Evolutionary conservation across 352 stramenopile species (phyloP).

Genomic region (Blastocystis sp.): DNA sequence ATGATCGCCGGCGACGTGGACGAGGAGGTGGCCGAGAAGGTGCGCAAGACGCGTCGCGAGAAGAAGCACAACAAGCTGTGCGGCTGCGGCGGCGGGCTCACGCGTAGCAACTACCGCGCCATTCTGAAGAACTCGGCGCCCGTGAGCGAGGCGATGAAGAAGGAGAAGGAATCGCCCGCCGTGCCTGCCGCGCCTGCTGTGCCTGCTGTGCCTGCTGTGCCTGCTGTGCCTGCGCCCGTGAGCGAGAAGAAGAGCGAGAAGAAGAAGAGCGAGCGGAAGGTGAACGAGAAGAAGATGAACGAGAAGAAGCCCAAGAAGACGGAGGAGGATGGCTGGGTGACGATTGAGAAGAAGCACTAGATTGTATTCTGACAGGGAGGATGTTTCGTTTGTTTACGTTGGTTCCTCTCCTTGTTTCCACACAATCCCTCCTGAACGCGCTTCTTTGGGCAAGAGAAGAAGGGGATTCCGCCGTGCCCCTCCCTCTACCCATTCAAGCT

Average conservation of each 20-base stretch:
- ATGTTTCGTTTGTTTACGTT: slow-evolving; percentile 32
- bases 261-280: slow-evolving; percentile 29
- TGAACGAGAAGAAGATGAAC: slow-evolving; percentile 22
- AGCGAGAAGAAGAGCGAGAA: slow-evolving; percentile 50
- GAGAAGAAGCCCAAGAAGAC: slow-evolving; percentile 66
- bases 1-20: slow-evolving; percentile 52
- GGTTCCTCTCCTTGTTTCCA: background rate
- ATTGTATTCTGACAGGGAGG: slow-evolving; percentile 22
- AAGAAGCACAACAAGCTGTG: slow-evolving; percentile 31
- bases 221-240: background rate
- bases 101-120: slow-evolving; percentile 11
- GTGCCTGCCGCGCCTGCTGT: background rate
- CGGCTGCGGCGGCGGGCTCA: background rate
- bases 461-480: background rate
- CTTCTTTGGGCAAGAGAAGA: background rate
- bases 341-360: slow-evolving; percentile 57
- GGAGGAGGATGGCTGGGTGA: slow-evolving; percentile 33
- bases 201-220: background rate
- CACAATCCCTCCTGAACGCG: background rate
- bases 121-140: slow-evolving; percentile 52
- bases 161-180: background rate
- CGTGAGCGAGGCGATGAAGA: background rate
- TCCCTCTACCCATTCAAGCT: too few species aligned
- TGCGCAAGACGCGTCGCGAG: slow-evolving; percentile 12
- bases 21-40: slow-evolving; percentile 16